Base-by-base conservation (phyloP, 1,284 basidiomycete genomes). In the Flammula alnicola region DNA sequence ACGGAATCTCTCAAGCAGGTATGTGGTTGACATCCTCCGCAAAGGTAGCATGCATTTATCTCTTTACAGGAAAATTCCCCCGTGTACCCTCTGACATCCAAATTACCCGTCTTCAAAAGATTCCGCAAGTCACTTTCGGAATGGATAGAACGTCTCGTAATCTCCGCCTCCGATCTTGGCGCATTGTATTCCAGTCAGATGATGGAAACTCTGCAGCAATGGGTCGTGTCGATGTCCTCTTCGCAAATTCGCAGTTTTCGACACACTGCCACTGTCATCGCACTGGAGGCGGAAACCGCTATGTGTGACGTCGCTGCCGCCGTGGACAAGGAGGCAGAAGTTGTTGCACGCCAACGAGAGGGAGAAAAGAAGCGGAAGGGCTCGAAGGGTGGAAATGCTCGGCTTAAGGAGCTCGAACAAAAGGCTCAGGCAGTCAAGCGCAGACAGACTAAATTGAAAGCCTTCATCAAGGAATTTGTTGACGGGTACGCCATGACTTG, bases 171-270 rank as follows among this genome's bases (percentile, higher is more conserved):
- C 10, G 89, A 93, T 43, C 78, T 88, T 9, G 86, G 85, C 2
- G 76, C 80, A 0, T 78, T 98, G 5, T 93, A 93, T 67, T 75
- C 84, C 50, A 79, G 90, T 33, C 78, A 88, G 51, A 77, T 98
- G 39, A 83, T 96, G 66, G 79, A 84, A 14, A 90, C 92, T 0
- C 73, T 98, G 16, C 85, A 93, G 62, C 82, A 91, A 27, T 99
- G 96, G 95, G 85, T 98, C 26, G 83, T 91, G 37, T 86, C 93
- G 44, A 94, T 98, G 88, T 93, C 94, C 0, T 93, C 93, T 0
- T 98, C 95, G 1, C 90, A 94, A 42, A 86, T 98, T 32, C 90
- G 97, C 41, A 92, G 93, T 50, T 96, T 99, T 70, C 83, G 97
- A 16, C 97, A 99, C 68, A 99, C 97, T 0, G 89, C 95, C 1